A percentile compares a stretch with the other conserved stretches of the same genome.
phyloP scores from a whole-genome alignment of 78 protist genomes.

The Pigoraptor vietnamica region DNA sequence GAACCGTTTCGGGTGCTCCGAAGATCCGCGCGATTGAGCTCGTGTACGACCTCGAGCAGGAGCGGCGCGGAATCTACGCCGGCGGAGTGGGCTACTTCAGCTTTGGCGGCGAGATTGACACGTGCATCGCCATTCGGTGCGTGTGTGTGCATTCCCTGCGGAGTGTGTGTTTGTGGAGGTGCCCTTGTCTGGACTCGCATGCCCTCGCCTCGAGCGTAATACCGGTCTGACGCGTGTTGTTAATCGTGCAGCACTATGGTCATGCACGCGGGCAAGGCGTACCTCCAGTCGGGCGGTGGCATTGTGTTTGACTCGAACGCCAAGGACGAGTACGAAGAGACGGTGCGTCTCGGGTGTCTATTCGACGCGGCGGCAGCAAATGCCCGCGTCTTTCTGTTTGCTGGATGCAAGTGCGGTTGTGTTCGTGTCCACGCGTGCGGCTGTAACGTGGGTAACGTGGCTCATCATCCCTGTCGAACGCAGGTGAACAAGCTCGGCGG shows the following conservation, averaged over 20 bases:
- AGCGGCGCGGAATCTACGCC: conserved; percentile 33
- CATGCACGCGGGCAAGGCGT: not conserved
- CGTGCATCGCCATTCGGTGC: conserved; percentile 59
- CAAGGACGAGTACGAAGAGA: conserved; percentile 42
- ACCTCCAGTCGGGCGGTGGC: conserved; percentile 55
- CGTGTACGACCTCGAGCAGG: conserved; percentile 10
- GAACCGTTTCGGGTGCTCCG: conserved; percentile 51
- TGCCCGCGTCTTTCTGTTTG: not conserved
- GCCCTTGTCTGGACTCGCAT: not conserved
- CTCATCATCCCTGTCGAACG: not conserved
- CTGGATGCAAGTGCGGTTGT: too few species aligned
- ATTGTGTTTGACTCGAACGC: conserved; percentile 58
- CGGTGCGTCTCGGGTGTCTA: not conserved
- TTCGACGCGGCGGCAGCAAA: too few species aligned
- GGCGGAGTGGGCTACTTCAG: conserved; percentile 29
- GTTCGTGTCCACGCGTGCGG: too few species aligned
- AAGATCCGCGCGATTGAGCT: conserved; percentile 42
- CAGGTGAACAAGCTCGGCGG: conserved; percentile 24
- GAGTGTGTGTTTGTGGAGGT: not conserved
- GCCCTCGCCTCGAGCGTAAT: too few species aligned
- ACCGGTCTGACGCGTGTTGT: too few species aligned
- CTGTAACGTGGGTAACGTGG: too few species aligned
- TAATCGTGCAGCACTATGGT: not conserved
- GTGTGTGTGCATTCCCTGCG: not conserved
- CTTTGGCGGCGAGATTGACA: conserved; percentile 38